Base-by-base conservation (phyloP, 805 yeast genomes). In the Alloascoidea hylecoeti region DNA sequence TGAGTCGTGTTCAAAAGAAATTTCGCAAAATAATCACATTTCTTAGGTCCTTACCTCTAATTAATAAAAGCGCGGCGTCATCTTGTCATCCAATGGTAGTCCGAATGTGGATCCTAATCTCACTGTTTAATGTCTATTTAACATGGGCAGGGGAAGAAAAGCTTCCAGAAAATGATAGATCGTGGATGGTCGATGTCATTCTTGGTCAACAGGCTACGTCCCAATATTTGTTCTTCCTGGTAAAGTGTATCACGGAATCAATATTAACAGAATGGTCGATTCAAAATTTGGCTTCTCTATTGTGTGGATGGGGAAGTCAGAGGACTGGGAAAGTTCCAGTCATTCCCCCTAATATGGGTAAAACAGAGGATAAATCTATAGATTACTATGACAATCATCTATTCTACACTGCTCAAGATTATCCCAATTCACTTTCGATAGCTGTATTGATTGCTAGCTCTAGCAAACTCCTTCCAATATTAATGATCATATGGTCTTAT, bases 401-500 rank as follows among this genome's bases (percentile, higher is more conserved):
- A n/a, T n/a, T n/a, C n/a, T 23, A 23, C 30, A 9, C 30, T 9
- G 30, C 30, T n/a, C 13, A 9, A n/a, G 30, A 55, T 37, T 52
- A 52, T 27, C 66, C 63, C 33, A 58, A 56, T 34, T 57, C 68
- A 13, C 54, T 88, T 14, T 67, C 85, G 1, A 66, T 77, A 5
- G 79, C 95, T 0, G 66, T 86, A 1, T 52, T 88, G 35, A 67
- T 86, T 4, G 77, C 96, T 0, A 75, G 84, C 34, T 74, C 83
- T 1, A 78, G 89, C 32, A 84, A 81, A 50, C 63, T 89, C 16
- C 78, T 89, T 44, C 98, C 98, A 0, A 79, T 92, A 15, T 64
- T 92, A 23, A 89, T 89, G 88, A 63, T 92, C 19, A 89, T 92
- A 27, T 92, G 99, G 99, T 92, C 95, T 0, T 92, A 92, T 50